Evolutionary conservation across 192 early-diverging fungal species (phyloP), one percentile per base, ranked within the genome.

Genomic region (Funneliformis mosseae): DNA sequence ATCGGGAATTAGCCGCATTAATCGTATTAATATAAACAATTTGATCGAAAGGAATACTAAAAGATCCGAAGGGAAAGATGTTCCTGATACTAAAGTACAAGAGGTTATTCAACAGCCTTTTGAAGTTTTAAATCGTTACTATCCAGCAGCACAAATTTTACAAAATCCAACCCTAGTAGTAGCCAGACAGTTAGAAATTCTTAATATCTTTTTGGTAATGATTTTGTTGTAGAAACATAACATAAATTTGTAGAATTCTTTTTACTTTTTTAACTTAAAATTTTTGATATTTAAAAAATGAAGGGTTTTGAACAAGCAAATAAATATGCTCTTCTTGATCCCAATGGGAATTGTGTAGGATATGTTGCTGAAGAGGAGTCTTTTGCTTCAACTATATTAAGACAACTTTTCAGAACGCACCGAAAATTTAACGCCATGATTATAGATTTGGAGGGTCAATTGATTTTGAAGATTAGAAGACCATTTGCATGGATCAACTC

Each of bases 261-360:
- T n/a, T n/a, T n/a, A n/a, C n/a, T n/a, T n/a, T n/a, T n/a, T n/a
- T n/a, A n/a, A n/a, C n/a, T n/a, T n/a, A n/a, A n/a, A 27, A 21
- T 80, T 60, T 33, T 67, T 63, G 9, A 39, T 55, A 11, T 42
- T 60, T 62, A n/a, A 38, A 25, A 46, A 18, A n/a, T 75, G 25
- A 80, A 84, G 79, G 93, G 93, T 14, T 95, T 91, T 77, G 94
- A 97, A 82, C 94, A 97, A 80, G 96, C 93, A 12, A 97, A 97
- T 88, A 92, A 91, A 72, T 96, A 97, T 79, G 87, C 93, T 12
- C 90, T 97, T 72, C 89, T 92, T 73, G 91, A 92, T 82, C 84
- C 89, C 0, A 46, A 83, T 23, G 93, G 93, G 43, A 84, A 85
- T 38, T 80, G 89, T n/a, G 90, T 94, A 14, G 95, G 95, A 23